Conservation (phyloP, 1,284 basidiomycete species). For the Austropuccinia psidii region DNA sequence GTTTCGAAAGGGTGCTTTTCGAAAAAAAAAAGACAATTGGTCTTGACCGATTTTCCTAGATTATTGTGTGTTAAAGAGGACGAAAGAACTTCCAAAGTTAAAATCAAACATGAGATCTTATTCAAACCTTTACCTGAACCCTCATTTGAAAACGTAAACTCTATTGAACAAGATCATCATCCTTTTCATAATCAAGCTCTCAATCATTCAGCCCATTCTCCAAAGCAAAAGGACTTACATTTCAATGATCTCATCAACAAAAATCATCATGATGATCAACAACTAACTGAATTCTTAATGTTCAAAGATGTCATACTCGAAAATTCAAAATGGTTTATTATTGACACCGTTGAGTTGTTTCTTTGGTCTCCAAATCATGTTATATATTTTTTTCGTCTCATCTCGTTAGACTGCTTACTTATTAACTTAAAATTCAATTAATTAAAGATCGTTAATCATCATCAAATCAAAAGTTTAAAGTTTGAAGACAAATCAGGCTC, state of each 20-base stretch:
- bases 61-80: constrained; percentile 22
- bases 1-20: not conserved
- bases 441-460: not conserved
- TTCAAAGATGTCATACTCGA: not conserved
- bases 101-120: constrained; percentile 5
- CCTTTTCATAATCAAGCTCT: not conserved
- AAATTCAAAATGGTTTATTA: not conserved
- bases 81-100: not conserved
- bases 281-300: not conserved
- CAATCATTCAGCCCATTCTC: not conserved
- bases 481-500: constrained; percentile 9
- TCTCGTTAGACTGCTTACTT: not conserved
- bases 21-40: constrained; percentile 5
- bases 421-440: not conserved
- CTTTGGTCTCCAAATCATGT: not conserved
- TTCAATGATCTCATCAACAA: no score
- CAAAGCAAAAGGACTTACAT: not conserved
- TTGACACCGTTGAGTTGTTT: not conserved
- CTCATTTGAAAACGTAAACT: not conserved
- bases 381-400: not conserved
- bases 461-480: not conserved
- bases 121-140: not conserved
- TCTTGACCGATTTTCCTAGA: constrained; percentile 24
- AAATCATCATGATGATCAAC: not conserved
- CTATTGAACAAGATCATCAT: not conserved